These are phyloP conservation scores for Monsonia emarginata DNA, from an alignment of 441 rosid genomes.

Conservation along the genomic window DNA sequence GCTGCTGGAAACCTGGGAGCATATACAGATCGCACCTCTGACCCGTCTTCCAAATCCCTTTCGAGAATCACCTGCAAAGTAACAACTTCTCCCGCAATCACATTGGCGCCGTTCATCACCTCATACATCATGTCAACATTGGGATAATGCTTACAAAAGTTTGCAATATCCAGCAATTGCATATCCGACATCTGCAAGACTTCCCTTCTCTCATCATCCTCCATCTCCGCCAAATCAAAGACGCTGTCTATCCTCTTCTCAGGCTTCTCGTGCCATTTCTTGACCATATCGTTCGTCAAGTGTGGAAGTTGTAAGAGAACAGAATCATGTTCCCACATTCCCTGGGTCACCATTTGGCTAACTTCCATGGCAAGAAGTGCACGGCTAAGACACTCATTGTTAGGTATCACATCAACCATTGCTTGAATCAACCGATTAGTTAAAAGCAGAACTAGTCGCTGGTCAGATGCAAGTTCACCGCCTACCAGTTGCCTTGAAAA, in stretches of 20 bases:
- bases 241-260: conserved; percentile 70
- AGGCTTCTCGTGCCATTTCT: conserved; percentile 38
- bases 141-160: conserved; percentile 78
- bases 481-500: conserved; percentile 76
- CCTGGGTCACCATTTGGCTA: conserved; percentile 96
- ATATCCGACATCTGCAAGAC: conserved; percentile 60
- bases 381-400: conserved; percentile 82
- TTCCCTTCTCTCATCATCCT: conserved; percentile 65
- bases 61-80: conserved; percentile 62
- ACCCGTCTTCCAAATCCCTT: conserved; percentile 69
- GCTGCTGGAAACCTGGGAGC: conserved; percentile 63
- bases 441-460: conserved; percentile 69
- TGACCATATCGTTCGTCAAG: conserved; percentile 71
- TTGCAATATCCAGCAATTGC: conserved; percentile 67
- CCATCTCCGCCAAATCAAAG: conserved; percentile 90
- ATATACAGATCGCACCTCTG: conserved; percentile 76
- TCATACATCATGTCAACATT: conserved; percentile 66
- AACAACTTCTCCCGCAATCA: conserved; percentile 51
- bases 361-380: conserved; percentile 93
- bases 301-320: conserved; percentile 92
- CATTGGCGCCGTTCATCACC: conserved; percentile 43
- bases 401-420: conserved; percentile 82
- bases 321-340: conserved; percentile 95
- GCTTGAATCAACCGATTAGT: conserved; percentile 78
- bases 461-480: conserved; percentile 62